These are phyloP conservation scores for Alternaria arbusti DNA, from an alignment of 2,329 filamentous ascomycete genomes.

Conservation along the genomic window DNA sequence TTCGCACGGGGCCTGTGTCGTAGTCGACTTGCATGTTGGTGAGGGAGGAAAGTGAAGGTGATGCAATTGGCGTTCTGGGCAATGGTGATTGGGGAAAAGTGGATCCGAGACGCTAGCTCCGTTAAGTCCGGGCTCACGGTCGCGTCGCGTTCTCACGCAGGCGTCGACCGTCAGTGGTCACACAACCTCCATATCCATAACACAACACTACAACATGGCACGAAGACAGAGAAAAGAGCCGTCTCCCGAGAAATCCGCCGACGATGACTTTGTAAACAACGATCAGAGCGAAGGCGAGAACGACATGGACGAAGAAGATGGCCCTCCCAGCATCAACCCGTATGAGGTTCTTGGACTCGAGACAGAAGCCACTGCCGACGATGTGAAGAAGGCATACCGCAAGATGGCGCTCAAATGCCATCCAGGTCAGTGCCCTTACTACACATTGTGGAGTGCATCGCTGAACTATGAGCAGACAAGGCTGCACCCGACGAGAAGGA, in stretches of 20 bases:
- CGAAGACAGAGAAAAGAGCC: constrained; percentile 11
- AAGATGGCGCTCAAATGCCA: constrained; percentile 89
- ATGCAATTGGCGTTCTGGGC: constrained; percentile 9
- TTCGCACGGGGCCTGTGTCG: constrained; percentile 22
- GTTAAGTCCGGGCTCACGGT: constrained; percentile 30
- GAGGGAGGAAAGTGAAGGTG: constrained; percentile 10
- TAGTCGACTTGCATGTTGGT: constrained; percentile 27
- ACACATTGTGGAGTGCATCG: constrained; percentile 15
- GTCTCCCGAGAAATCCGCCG: constrained; percentile 8
- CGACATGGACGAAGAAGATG: constrained; percentile 47
- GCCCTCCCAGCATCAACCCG: constrained; percentile 73
- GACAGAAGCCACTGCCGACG: constrained; percentile 72
- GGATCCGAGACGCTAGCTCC: constrained; percentile 15
- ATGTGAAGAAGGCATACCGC: constrained; percentile 90
- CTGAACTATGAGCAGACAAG: constrained; percentile 68
- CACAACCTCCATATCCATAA: constrained; percentile 8
- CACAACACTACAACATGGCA: constrained; percentile 7
- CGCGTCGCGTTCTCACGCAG: constrained; percentile 32
- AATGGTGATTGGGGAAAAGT: neutral
- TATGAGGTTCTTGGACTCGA: constrained; percentile 80
- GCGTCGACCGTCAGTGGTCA: neutral
- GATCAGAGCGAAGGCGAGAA: constrained; percentile 52
- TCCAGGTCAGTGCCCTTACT: constrained; percentile 55
- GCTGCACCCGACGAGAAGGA: constrained; percentile 70
- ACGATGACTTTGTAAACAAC: constrained; percentile 43